phyloP scores from a whole-genome alignment of 2,329 filamentous ascomycete genomes.

The Arthrobotrys iridis region DNA sequence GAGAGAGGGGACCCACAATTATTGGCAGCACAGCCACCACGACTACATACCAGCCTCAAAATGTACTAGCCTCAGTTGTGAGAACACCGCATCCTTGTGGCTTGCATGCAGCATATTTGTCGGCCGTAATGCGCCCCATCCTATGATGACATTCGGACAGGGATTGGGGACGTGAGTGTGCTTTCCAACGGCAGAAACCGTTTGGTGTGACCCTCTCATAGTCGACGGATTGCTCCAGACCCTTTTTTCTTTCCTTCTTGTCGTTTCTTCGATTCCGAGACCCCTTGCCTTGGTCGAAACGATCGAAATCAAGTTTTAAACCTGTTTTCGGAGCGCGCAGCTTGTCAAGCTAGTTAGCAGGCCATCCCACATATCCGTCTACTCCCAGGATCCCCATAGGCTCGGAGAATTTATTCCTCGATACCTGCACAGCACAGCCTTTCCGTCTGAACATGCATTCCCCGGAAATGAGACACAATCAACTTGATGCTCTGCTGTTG shows the following conservation, averaged over 20 bases:
- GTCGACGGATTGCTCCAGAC: conserved; percentile 36
- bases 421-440: conserved; percentile 38
- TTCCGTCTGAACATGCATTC: conserved; percentile 54
- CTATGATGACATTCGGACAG: conserved; percentile 18
- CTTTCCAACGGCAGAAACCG: conserved; percentile 30
- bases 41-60: conserved; percentile 36
- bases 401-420: conserved; percentile 50
- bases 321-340: not conserved
- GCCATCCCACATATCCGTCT: conserved; percentile 22
- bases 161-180: no score
- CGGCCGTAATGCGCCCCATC: not conserved
- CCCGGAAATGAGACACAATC: conserved; percentile 50
- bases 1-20: conserved; percentile 7
- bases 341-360: not conserved
- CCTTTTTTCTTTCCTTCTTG: conserved; percentile 6
- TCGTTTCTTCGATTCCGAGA: not conserved
- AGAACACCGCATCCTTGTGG: conserved; percentile 46
- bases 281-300: not conserved
- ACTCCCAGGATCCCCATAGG: conserved; percentile 41
- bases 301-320: not conserved
- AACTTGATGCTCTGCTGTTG: no score
- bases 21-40: conserved; percentile 49
- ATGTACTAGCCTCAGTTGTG: conserved; percentile 53
- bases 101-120: conserved; percentile 43
- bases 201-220: conserved; percentile 24